Conservation (phyloP, 176 grass and related monocot species). For the Eleusine coracana region DNA sequence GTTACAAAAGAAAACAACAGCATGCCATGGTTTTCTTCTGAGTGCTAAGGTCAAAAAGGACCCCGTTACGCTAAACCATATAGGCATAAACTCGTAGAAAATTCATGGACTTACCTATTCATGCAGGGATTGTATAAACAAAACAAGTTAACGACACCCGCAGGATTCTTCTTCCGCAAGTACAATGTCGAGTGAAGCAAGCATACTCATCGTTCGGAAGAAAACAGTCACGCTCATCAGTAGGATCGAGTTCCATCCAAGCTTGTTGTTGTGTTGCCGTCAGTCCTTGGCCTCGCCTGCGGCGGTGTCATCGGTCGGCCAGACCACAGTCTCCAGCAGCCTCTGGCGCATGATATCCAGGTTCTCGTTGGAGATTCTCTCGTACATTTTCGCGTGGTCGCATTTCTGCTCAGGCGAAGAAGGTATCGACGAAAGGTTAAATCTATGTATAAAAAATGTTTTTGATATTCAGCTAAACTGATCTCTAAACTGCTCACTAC, state of each 20-base stretch:
- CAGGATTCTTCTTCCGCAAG: background rate
- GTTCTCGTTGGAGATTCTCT: slow-evolving; percentile 85
- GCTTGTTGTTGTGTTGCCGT: background rate
- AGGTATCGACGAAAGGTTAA: background rate
- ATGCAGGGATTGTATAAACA: slow-evolving; percentile 13
- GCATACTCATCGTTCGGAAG: background rate
- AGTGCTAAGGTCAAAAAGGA: background rate
- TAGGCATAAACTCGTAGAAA: background rate
- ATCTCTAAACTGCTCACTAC: slow-evolving; percentile 30
- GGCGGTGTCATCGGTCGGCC: slow-evolving; percentile 71
- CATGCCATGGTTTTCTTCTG: background rate
- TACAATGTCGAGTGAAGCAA: slow-evolving; percentile 14
- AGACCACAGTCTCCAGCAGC: slow-evolving; percentile 80
- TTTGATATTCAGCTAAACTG: background rate
- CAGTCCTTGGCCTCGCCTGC: slow-evolving; percentile 51
- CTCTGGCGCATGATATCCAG: slow-evolving; percentile 84
- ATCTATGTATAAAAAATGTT: background rate
- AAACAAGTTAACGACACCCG: background rate
- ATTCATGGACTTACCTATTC: slow-evolving; percentile 11
- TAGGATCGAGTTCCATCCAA: background rate
- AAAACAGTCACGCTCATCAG: background rate
- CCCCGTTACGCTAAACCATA: background rate
- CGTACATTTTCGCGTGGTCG: slow-evolving; percentile 88
- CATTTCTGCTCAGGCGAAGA: slow-evolving; percentile 61
- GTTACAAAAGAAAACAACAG: background rate